Base-by-base conservation (phyloP, 306 rosid genomes). In the Sophora flavescens region DNA sequence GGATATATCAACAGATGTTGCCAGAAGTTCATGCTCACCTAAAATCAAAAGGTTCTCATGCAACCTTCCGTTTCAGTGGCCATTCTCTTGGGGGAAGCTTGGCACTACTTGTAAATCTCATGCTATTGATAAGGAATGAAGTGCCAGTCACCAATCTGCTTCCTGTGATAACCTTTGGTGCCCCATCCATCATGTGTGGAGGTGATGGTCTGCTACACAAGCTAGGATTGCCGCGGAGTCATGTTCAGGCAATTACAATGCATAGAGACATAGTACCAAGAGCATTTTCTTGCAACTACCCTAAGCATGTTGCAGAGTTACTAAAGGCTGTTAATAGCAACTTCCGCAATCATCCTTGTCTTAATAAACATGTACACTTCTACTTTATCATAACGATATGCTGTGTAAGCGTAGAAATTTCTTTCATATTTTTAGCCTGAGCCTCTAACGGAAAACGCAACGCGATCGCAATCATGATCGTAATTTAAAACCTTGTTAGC, bases 41-140 rank as follows among this genome's bases (percentile, higher is more conserved):
- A 41, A 81, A 84, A 59, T 80, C 85, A 48, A 76, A 9, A 5
- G 93, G 89, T 54, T 72, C 83, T 66, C 63, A 64, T 15, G 91
- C 96, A 51, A 80, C 74, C 13, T 84, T 91, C 12, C 89, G 93
- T 48, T 91, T 85, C 85, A 89, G 93, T 3, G 95, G 97, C 8
- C 97, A 91, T 80, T 91, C 97, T 73, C 91, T 91, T 4, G 97
- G 97, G 38, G 97, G 97, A 53, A 89, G 97, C 80, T 84, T 91
- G 85, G 89, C 97, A 4, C 65, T 88, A 26, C 85, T 91, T 1
- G 84, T 89, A 76, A 91, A 89, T 77, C 93, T 91, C 61, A 89
- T 91, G 97, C 77, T 91, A 57, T 54, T 89, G 77, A 86, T 89
- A 75, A 86, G 93, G 73, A 66, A 72, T 8, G 86, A 84, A 73